Evolutionary conservation across 192 early-diverging fungal species (phyloP).

Genomic region (Helicostylum pulchrum): DNA sequence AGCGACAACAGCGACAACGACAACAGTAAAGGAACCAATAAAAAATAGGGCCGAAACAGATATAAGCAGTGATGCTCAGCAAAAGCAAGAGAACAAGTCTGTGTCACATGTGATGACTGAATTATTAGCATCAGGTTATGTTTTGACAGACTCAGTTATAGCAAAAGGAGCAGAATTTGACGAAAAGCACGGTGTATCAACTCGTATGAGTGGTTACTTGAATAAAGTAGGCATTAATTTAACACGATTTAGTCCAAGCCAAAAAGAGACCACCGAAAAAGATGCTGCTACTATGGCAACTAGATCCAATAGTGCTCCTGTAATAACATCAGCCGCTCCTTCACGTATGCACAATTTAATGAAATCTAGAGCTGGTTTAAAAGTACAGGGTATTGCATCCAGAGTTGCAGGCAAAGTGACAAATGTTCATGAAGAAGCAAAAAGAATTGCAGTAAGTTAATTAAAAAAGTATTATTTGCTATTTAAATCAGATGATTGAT

Average conservation of each 20-base stretch:
- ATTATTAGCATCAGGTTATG: slow-evolving; percentile 64
- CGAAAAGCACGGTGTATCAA: slow-evolving; percentile 45
- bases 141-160: slow-evolving; percentile 54
- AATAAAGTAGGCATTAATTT: slow-evolving; percentile 16
- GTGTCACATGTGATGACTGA: slow-evolving; percentile 54
- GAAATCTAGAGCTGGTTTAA: slow-evolving; percentile 44
- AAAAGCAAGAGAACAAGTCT: slow-evolving; percentile 29
- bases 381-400: slow-evolving; percentile 34
- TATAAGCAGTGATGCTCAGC: slow-evolving; percentile 1
- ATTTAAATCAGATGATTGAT: background rate
- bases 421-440: slow-evolving; percentile 49
- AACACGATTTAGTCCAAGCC: slow-evolving; percentile 7
- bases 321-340: slow-evolving; percentile 34
- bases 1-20: background rate
- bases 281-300: background rate
- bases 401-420: slow-evolving; percentile 41
- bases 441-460: slow-evolving; percentile 40
- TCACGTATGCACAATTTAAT: slow-evolving; percentile 38
- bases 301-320: slow-evolving; percentile 20
- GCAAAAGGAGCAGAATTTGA: slow-evolving; percentile 60
- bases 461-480: background rate
- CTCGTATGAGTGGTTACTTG: slow-evolving; percentile 25
- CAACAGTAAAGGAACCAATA: background rate
- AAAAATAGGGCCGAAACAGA: background rate
- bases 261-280: slow-evolving; percentile 1